Base-by-base conservation (phyloP, 306 rosid species). In the Ormosia emarginata region DNA sequence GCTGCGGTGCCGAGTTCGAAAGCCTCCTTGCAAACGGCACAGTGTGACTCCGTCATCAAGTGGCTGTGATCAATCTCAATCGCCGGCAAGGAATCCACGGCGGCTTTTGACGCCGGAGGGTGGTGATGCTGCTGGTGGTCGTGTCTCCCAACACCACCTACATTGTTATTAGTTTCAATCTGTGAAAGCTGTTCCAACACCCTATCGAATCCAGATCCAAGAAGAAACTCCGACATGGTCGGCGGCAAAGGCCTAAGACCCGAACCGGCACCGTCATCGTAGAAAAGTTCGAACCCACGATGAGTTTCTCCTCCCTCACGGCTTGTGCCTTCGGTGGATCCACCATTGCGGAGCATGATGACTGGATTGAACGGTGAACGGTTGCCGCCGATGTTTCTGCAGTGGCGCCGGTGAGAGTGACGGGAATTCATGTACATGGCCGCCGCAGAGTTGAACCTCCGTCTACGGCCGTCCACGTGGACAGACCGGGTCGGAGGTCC, bases 21-120 rank as follows among this genome's bases (percentile, higher is more conserved):
- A 11, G 78, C 39, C 9, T 94, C 97, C 36, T 85, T 94, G 55
- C 98, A 92, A 43, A 94, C 90, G 0, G 95, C 97, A 18, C 98
- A 94, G 63, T 90, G 92, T 2, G 91, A 83, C 63, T 84, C 94
- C 30, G 33, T 55, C 4, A 49, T 65, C 1, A 87, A 39, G 59
- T 92, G 89, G 1, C 9, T 33, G 0, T 72, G 74, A 3, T 37
- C 36, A 6, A 94, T 91, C 75, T 89, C 74, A 2, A 94, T 40
- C 15, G 78, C 79, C 11, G 90, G 92, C 69, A 92, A 37, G 18
- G 90, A 75, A 4, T 94, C 95, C 14, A 90, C 90, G 5, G 92
- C 89, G 0, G 86, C 43, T 67, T 89, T 94, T 0, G 91, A 81
- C 0, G 97, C 95, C 64, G 93, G 91, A 0, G 89, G 84, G 18